These are phyloP conservation scores for Aspergillus jensenii DNA, from an alignment of 2,329 filamentous ascomycete species.

Conservation along the genomic window DNA sequence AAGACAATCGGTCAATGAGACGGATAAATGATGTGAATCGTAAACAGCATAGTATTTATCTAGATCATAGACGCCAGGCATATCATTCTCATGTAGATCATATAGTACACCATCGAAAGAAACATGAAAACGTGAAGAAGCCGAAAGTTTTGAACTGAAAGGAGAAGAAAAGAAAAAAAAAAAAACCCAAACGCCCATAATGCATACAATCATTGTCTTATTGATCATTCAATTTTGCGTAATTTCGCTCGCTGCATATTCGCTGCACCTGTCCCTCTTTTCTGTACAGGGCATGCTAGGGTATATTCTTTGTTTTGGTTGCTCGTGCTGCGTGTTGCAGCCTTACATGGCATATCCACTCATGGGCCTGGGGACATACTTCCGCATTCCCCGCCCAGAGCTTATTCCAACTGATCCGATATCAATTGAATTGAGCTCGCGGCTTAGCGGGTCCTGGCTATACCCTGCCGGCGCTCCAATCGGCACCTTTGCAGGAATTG, in stretches of 20 bases:
- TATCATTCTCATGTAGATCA: background rate
- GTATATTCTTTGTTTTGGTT: background rate
- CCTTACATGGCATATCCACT: slow-evolving; percentile 31
- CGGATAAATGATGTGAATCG: background rate
- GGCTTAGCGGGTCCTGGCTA: slow-evolving; percentile 52
- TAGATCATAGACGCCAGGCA: background rate
- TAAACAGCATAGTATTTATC: background rate
- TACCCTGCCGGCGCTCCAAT: slow-evolving; percentile 31
- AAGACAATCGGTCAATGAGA: background rate
- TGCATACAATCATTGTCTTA: background rate
- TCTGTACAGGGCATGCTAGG: background rate
- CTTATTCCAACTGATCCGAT: slow-evolving; percentile 42
- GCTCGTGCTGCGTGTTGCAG: background rate
- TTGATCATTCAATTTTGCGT: background rate
- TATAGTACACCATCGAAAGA: slow-evolving; percentile 6
- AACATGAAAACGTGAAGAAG: slow-evolving; percentile 1
- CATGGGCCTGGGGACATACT: slow-evolving; percentile 30
- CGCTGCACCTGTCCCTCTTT: background rate
- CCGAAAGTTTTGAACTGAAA: slow-evolving; percentile 7
- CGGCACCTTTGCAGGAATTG: slow-evolving; percentile 45
- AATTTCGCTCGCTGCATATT: background rate
- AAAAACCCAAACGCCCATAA: background rate
- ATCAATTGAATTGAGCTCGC: slow-evolving; percentile 56
- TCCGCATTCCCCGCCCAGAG: slow-evolving; percentile 28
- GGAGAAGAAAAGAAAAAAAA: background rate